These are phyloP conservation scores for Epichloe bromicola DNA, from an alignment of 2,329 filamentous ascomycete species.

Conservation along the genomic window DNA sequence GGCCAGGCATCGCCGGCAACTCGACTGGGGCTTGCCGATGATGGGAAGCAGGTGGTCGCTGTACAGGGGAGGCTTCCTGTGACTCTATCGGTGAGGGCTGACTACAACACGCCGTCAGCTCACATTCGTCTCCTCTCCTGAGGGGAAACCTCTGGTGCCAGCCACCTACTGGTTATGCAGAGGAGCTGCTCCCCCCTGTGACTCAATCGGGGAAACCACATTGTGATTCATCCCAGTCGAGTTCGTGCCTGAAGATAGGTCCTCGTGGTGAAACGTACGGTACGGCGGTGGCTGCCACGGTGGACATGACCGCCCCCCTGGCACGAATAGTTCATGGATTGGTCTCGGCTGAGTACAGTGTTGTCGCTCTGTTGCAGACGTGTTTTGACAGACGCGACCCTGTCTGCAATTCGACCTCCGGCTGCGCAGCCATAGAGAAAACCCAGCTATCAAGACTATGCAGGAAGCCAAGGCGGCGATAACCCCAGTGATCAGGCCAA, in stretches of 20 bases:
- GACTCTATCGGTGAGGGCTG: not conserved
- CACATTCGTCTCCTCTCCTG: not conserved
- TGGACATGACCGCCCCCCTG: not conserved
- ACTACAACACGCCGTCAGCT: not conserved
- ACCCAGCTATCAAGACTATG: not conserved
- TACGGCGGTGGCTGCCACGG: not conserved
- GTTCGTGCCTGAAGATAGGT: not conserved
- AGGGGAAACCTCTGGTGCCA: not conserved
- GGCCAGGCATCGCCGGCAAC: slow-evolving; percentile 12
- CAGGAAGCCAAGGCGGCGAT: not conserved
- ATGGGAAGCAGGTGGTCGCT: slow-evolving; percentile 1
- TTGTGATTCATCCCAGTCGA: not conserved
- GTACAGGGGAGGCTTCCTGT: not conserved
- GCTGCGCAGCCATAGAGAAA: not conserved
- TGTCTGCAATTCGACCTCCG: not conserved
- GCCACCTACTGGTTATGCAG: not conserved
- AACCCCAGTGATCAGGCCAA: not conserved
- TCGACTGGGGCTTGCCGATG: slow-evolving; percentile 2
- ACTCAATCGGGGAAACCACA: not conserved
- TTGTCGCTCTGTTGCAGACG: not conserved
- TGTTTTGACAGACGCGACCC: not conserved
- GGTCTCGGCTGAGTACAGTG: not conserved
- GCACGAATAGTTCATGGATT: not conserved
- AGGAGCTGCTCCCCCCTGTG: not conserved
- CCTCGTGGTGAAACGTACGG: not conserved